A percentile compares a stretch with the other conserved stretches of the same genome.
phyloP scores from a whole-genome alignment of 2,329 filamentous ascomycete genomes.

The Monilinia fructicola region DNA sequence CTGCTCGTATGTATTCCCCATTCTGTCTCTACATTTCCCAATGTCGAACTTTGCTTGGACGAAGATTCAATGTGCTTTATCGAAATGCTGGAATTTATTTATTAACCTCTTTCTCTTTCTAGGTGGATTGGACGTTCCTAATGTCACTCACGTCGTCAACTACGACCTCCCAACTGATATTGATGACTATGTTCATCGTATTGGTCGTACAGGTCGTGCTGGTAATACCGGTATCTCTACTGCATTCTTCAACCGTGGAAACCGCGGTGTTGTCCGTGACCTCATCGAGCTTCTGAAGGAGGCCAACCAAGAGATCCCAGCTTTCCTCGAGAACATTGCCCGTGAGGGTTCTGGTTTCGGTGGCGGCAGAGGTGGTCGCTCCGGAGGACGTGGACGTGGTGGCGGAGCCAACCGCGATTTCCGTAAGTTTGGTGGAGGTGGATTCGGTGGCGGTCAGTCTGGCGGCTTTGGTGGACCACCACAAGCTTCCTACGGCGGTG shows the following conservation, averaged over 20 bases:
- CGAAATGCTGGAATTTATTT: too few relatives aligned
- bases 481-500: background rate
- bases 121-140: conserved; percentile 71
- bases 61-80: background rate
- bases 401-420: conserved; percentile 78
- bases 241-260: conserved; percentile 99
- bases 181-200: conserved; percentile 98
- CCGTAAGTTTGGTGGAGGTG: conserved; percentile 69
- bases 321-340: conserved; percentile 95
- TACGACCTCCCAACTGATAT: conserved; percentile 99
- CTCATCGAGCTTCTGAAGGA: conserved; percentile 98
- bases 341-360: conserved; percentile 85
- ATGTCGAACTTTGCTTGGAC: too few relatives aligned
- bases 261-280: conserved; percentile 95
- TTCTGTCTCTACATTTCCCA: conserved; percentile 33
- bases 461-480: conserved; percentile 47
- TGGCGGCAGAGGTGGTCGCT: conserved; percentile 64
- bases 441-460: conserved; percentile 47
- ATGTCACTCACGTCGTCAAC: conserved; percentile 97
- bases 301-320: conserved; percentile 93
- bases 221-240: conserved; percentile 98
- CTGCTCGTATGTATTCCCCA: conserved; percentile 52
- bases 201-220: conserved; percentile 99
- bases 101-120: too few relatives aligned
- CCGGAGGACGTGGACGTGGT: conserved; percentile 71